Conservation (phyloP, 116 monocot genomes). For the Dioscorea cayenensis region DNA sequence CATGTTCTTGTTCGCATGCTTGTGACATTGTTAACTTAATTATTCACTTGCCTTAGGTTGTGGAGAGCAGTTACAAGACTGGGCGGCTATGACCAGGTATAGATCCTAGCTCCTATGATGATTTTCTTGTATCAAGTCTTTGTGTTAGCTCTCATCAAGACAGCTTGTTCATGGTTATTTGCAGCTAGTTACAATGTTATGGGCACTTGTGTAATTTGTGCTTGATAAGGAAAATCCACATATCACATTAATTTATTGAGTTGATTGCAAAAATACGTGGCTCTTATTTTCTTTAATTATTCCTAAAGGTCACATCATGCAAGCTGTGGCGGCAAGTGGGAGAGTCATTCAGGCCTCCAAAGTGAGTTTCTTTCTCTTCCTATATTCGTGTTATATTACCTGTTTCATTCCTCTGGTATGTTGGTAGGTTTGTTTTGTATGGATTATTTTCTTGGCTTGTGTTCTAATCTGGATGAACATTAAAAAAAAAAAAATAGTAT, state of each 20-base stretch:
- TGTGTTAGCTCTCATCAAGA: too few relatives aligned
- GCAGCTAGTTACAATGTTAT: too few relatives aligned
- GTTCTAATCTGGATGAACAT: too few relatives aligned
- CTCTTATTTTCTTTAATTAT: not conserved
- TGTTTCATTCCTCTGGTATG: not conserved
- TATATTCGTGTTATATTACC: not conserved
- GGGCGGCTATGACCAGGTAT: slow-evolving; percentile 75
- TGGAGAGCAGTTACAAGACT: slow-evolving; percentile 65
- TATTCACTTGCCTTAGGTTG: slow-evolving; percentile 18
- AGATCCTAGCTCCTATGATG: not conserved
- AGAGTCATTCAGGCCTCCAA: slow-evolving; percentile 77
- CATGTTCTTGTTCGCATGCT: not conserved
- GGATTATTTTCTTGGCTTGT: too few relatives aligned
- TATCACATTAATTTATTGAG: too few relatives aligned
- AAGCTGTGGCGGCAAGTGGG: slow-evolving; percentile 86
- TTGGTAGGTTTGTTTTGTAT: too few relatives aligned
- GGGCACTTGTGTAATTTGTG: too few relatives aligned
- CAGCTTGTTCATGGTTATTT: too few relatives aligned
- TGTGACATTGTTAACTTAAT: not conserved
- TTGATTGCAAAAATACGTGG: too few relatives aligned
- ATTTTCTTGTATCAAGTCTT: not conserved
- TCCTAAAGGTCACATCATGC: slow-evolving; percentile 53
- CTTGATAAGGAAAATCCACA: too few relatives aligned
- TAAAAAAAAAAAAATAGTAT: too few relatives aligned
- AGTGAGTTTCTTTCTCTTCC: slow-evolving; percentile 30